Base-by-base conservation (phyloP, 352 stramenopile genomes). In the Globisporangium spiculum region DNA sequence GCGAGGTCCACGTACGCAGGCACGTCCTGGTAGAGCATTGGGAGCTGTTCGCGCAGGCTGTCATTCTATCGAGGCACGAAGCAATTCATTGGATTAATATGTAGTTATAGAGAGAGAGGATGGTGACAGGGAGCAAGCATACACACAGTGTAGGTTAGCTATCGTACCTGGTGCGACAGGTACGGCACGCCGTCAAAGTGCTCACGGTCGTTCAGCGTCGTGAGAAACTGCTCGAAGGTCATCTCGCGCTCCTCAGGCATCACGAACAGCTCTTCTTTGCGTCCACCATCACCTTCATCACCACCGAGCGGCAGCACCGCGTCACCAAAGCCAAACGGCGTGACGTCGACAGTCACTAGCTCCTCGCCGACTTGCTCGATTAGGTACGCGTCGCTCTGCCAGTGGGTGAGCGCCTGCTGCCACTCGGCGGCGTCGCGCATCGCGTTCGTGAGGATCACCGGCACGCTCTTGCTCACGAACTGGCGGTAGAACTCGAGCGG, bases 221-320 rank as follows among this genome's bases (percentile, higher is more conserved):
- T 32, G 20, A 92, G 72, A 66, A 94, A 94, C 32, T 89, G 63
- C 12, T 64, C 26, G 20, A 94, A 66, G 16, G 78, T 73, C 88
- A 94, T 93, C 54, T 83, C 71, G 24, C 88, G 80, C 72, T 94
- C 88, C 69, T 94, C 88, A 0, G 86, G 86, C 86, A 93, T 91
- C 24, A 93, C 81, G 36, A 96, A 94, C 22, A 88, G 24, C 50
- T 77, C 67, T 1, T 54, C 71, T 55, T 1, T 36, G 56, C 38
- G 4, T 18, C 38, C 14, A 48, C 7, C 38, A 41, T 6, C 20
- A 1, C 10, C 60, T 0, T 24, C 38, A 53, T 2, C 18, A 4
- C 5, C 60, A 1, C 70, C 66, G 4, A 91, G 72, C 16, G 75
- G 61, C n/a, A 93, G 70, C 18, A 93, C 82, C 0, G 85, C 84